phyloP scores from a whole-genome alignment of 805 yeast species.

The Yarrowia porcina region DNA sequence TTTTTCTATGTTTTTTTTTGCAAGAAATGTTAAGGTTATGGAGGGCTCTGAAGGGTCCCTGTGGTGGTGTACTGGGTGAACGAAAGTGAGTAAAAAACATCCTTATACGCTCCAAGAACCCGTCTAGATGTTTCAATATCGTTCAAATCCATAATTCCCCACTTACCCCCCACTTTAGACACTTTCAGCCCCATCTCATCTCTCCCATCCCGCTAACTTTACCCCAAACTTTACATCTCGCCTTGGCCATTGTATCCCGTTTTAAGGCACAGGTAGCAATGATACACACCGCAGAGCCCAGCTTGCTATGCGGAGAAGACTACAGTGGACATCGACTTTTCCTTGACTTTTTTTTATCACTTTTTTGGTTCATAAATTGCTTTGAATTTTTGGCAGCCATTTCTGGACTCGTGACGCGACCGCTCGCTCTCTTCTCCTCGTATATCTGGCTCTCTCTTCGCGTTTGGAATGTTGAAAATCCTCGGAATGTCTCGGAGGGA shows the following conservation, averaged over 20 bases:
- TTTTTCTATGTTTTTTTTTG: not conserved
- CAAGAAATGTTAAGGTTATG: no score
- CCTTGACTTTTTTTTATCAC: not conserved
- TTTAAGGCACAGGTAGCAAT: not conserved
- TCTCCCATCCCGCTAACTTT: not conserved
- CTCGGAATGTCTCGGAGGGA: conserved; percentile 7
- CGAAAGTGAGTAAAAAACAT: no score
- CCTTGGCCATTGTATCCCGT: not conserved
- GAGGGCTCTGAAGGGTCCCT: no score
- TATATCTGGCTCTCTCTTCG: conserved; percentile 6
- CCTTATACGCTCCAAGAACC: no score
- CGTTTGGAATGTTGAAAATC: conserved; percentile 13
- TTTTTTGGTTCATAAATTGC: not conserved
- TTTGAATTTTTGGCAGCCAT: not conserved
- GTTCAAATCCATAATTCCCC: no score
- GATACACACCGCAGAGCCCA: not conserved
- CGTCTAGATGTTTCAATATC: no score
- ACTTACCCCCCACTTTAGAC: not conserved
- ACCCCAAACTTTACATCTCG: not conserved
- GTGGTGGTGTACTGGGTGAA: no score
- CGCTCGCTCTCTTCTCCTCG: not conserved
- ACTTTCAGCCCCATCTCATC: not conserved
- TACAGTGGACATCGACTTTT: not conserved
- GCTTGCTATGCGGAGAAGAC: not conserved
- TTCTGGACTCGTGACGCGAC: not conserved